Base-by-base conservation (phyloP, 176 grass and related monocot genomes). In the Oryza coarctata region DNA sequence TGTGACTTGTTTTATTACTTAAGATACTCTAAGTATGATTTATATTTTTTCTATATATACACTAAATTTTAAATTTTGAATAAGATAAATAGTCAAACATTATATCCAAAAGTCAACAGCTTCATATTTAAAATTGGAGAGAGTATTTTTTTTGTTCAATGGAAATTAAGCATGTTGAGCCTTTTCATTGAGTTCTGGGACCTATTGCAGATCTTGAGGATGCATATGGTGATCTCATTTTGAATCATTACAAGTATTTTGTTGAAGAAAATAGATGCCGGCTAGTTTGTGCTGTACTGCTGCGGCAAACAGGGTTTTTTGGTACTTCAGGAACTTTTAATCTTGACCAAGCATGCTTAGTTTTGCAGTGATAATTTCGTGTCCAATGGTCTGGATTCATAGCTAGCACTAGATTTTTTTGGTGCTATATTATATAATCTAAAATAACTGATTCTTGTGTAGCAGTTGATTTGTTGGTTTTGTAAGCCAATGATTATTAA, bases 391-490 rank as follows among this genome's bases (percentile, higher is more conserved):
- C 1, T 60, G 75, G 64, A 61, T 81, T 10, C 22, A 29, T 80
- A 44, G 47, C 36, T 75, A 61, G 45, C 69, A 35, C 28, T 23
- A 73, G 13, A 68, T 41, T 63, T 45, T 66, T n/a, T 81, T 78
- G 45, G 62, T 52, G 30, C 18, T 67, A 9, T 64, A 68, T 79
- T 71, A 33, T 63, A 49, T 81, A 49, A 77, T 47, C n/a, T 7
- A 82, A 83, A 84, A 34, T 67, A 73, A 83, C 80, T 86, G 47
- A 84, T 89, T 89, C 36, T 28, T 85, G 18, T 89, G 30, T 86
- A 88, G 94, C 74, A 74, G 86, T 80, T 73, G 63, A 87, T 92
- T 88, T 92, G 95, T 83, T 98, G 95, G 95, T 93, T 98, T 76
- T 98, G 90, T 36, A 84, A 76, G 73, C 75, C 82, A 58, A 89